Evolutionary conservation across 2,329 filamentous ascomycete species (phyloP).

Genomic region (Fusarium penzigii): DNA sequence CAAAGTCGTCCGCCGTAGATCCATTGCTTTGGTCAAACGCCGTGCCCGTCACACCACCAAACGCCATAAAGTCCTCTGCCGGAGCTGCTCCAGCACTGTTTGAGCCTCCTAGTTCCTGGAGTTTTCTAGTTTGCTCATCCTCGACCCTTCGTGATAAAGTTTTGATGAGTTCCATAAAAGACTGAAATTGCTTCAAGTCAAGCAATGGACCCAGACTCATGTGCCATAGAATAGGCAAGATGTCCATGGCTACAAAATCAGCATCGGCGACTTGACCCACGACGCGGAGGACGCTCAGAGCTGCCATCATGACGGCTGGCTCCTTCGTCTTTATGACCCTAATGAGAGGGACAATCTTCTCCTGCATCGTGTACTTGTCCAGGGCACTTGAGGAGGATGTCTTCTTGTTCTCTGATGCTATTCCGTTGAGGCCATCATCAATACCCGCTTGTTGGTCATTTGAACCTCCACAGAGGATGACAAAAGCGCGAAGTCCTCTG

Average conservation of each 20-base stretch:
- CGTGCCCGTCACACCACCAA: conserved; percentile 66
- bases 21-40: conserved; percentile 54
- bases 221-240: conserved; percentile 85
- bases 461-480: conserved; percentile 81
- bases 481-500: conserved; percentile 85
- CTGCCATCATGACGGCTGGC: conserved; percentile 94
- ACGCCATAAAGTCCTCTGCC: conserved; percentile 69
- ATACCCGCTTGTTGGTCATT: conserved; percentile 46
- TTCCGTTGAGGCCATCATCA: conserved; percentile 75
- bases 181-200: conserved; percentile 82
- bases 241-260: conserved; percentile 89
- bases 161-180: conserved; percentile 89
- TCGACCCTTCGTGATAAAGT: conserved; percentile 78
- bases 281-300: conserved; percentile 79
- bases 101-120: conserved; percentile 76
- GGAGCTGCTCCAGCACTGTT: conserved; percentile 50
- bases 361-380: conserved; percentile 98
- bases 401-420: conserved; percentile 61
- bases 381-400: conserved; percentile 73
- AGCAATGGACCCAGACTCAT: conserved; percentile 91
- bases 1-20: conserved; percentile 74
- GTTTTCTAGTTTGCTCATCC: conserved; percentile 82
- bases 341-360: conserved; percentile 90
- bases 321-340: conserved; percentile 97
- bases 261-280: conserved; percentile 81